A percentile compares a stretch with the other conserved stretches of the same genome.
Conservation (phyloP, 2,329 filamentous ascomycete genomes). For the Pseudogymnoascus sp. region DNA sequence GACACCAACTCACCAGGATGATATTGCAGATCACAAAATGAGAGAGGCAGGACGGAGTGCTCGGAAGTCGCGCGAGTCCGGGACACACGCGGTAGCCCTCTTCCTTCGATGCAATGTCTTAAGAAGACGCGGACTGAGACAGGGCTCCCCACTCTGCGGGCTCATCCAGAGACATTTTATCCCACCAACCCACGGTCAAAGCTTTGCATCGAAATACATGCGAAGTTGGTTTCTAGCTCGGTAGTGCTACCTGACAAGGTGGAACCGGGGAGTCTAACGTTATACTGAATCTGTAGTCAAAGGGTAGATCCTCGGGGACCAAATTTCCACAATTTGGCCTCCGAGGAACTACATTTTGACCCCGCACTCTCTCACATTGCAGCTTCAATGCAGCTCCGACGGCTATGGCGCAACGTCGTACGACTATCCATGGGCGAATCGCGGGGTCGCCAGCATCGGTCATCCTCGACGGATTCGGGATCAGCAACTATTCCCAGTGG, state of each 20-base stretch:
- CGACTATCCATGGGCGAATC: background rate
- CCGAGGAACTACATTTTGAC: background rate
- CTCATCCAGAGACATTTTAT: background rate
- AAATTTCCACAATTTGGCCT: background rate
- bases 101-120: background rate
- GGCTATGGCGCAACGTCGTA: conserved; percentile 1
- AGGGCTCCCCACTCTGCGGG: background rate
- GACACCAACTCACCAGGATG: background rate
- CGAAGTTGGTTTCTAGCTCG: background rate
- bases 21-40: background rate
- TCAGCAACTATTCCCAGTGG: background rate
- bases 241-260: background rate
- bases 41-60: background rate
- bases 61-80: background rate
- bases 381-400: background rate
- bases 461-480: background rate
- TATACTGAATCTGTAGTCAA: background rate
- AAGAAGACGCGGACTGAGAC: background rate
- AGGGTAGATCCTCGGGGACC: background rate
- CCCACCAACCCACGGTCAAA: background rate
- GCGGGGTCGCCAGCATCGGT: background rate
- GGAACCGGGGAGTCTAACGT: background rate
- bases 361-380: conserved; percentile 1
- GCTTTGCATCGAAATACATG: background rate
- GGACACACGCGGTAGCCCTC: background rate